Base-by-base conservation (phyloP, 176 grass and related monocot genomes). In the Cymbopogon citratus region DNA sequence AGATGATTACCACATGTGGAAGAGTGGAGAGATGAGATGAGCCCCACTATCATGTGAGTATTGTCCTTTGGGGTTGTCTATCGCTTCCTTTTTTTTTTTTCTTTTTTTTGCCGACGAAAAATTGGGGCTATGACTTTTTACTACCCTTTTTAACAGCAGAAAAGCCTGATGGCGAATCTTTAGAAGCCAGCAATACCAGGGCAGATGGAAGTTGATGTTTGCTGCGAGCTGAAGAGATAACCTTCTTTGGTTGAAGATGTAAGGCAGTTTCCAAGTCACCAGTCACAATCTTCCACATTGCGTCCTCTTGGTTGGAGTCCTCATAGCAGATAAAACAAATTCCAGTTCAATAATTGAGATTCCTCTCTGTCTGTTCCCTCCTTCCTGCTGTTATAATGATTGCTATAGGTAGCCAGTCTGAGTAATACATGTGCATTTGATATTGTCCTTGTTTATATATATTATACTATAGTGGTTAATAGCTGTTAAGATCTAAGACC, bases 291-390 rank as follows among this genome's bases (percentile, higher is more conserved):
- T 61, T 74, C 15, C 61, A 60, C 36, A 66, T 61, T 68, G 36
- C 26, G 36, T 45, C 27, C 26, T 84, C 5, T 60, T 48, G 68
- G 57, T 80, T 36, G 48, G 75, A 74, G 64, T 12, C 69, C 57
- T 67, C 67, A 66, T 36, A 35, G 23, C 66, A 73, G 60, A 67
- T 35, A 74, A 79, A 87, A 88, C n/a, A 83, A 73, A 41, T 44
- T 73, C 80, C 31, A 51, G 79, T 39, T 80, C 70, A 89, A 76
- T 81, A 70, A 89, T 85, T 85, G 82, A 85, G 87, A 64, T 81
- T 38, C 62, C 70, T 48, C 16, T 76, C n/a, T 88, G 21, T 88
- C 76, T 44, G 29, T 75, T 69, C 26, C 49, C 66, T 69, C 48
- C 45, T 26, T 49, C 69, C 8, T 85, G 25, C 36, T 72, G 43